Conservation (phyloP, 148 eudicot genomes). For the Spergularia bocconei region DNA sequence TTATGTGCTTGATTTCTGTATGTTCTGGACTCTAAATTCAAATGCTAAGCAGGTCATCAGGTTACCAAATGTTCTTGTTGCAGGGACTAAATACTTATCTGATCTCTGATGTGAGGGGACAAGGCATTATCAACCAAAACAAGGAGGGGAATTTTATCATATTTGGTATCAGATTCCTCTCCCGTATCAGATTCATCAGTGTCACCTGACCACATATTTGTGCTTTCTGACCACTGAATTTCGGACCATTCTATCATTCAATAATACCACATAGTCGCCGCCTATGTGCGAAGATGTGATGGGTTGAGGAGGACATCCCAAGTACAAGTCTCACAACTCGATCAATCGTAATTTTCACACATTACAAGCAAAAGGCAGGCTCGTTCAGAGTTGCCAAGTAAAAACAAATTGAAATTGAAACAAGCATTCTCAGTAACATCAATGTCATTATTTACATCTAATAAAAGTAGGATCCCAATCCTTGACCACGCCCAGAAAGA, state of each 20-base stretch:
- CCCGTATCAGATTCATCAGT: neutral
- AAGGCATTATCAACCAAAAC: constrained; percentile 76
- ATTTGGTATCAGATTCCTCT: constrained; percentile 51
- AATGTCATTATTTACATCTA: no score
- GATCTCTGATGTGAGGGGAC: constrained; percentile 67
- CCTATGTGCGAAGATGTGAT: no score
- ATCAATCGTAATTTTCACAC: no score
- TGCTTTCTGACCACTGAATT: neutral
- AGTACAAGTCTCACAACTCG: no score
- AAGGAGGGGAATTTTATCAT: constrained; percentile 92
- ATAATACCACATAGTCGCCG: neutral
- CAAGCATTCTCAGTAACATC: no score
- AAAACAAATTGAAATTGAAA: no score
- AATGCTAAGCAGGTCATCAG: constrained; percentile 38
- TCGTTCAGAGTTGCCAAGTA: no score
- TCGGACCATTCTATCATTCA: neutral
- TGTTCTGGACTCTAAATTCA: neutral
- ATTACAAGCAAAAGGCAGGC: no score
- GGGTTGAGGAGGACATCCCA: no score
- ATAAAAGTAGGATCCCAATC: no score
- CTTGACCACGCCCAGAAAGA: neutral
- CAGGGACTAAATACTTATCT: constrained; percentile 76
- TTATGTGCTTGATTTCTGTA: constrained; percentile 13
- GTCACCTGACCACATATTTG: constrained; percentile 6
- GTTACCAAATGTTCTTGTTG: constrained; percentile 68